A percentile compares a stretch with the other conserved stretches of the same genome.
Evolutionary conservation across 805 yeast species (phyloP).

Genomic region (Myxozyma sirexii): DNA sequence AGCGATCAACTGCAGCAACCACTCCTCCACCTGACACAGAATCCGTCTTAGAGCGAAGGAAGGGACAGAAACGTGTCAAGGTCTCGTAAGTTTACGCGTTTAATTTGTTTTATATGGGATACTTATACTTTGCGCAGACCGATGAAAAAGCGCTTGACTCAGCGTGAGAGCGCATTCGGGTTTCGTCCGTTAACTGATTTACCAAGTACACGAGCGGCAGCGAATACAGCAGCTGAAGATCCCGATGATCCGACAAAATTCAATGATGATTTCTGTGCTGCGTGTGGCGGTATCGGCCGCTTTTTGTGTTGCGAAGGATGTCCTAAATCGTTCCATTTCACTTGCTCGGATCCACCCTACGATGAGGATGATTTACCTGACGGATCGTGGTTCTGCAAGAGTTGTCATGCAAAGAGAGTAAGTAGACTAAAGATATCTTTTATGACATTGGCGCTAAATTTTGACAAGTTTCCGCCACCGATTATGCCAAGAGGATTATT

Average conservation of each 20-base stretch:
- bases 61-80: conserved; percentile 28
- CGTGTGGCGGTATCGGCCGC: conserved; percentile 87
- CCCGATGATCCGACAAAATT: conserved; percentile 43
- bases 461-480: conserved; percentile 41
- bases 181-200: conserved; percentile 42
- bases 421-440: not conserved
- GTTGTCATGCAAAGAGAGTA: conserved; percentile 57
- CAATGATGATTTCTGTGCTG: conserved; percentile 88
- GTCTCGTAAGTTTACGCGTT: conserved; percentile 29
- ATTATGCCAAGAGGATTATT: conserved; percentile 49
- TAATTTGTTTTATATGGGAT: no score
- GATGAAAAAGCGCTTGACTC: conserved; percentile 31
- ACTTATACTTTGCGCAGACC: no score
- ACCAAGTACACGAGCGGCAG: conserved; percentile 43
- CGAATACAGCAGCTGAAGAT: conserved; percentile 35
- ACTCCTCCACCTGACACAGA: conserved; percentile 32
- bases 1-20: not conserved
- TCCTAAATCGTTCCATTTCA: conserved; percentile 87
- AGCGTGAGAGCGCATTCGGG: conserved; percentile 51
- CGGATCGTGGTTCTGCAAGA: conserved; percentile 86
- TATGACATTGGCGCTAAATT: not conserved
- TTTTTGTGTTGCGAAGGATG: conserved; percentile 94
- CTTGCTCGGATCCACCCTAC: conserved; percentile 88
- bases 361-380: conserved; percentile 76
- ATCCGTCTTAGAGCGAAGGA: conserved; percentile 12